Conservation (phyloP, 2,329 filamentous ascomycete genomes). For the Chaetomiaceae sp. region DNA sequence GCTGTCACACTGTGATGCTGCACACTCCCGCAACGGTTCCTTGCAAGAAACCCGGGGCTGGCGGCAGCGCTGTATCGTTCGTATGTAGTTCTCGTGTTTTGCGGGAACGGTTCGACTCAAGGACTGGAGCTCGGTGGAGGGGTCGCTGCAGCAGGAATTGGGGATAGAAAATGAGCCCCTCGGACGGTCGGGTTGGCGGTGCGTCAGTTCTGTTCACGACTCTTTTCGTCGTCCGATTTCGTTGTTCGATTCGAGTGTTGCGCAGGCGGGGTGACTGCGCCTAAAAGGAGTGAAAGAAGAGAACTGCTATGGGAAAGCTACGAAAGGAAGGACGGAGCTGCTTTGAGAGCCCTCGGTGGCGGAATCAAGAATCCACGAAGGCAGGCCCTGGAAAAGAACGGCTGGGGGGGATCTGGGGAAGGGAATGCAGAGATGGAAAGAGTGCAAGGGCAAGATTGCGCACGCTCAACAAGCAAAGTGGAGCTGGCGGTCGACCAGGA, state of each 20-base stretch:
- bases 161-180: slow-evolving; percentile 12
- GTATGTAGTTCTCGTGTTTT: background rate
- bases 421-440: slow-evolving; percentile 9
- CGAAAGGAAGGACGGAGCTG: slow-evolving; percentile 9
- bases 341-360: background rate
- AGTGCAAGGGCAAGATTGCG: slow-evolving; percentile 18
- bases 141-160: background rate
- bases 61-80: slow-evolving; percentile 9
- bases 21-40: slow-evolving; percentile 20
- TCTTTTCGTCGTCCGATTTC: slow-evolving; percentile 5
- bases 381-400: background rate
- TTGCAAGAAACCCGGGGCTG: slow-evolving; percentile 6
- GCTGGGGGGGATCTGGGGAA: slow-evolving; percentile 23
- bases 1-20: slow-evolving; percentile 21
- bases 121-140: background rate
- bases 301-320: slow-evolving; percentile 5
- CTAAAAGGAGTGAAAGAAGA: slow-evolving; percentile 24
- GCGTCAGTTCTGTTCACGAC: slow-evolving; percentile 9
- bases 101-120: background rate
- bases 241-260: slow-evolving; percentile 1
- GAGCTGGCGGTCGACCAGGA: slow-evolving; percentile 19
- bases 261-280: background rate
- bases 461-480: slow-evolving; percentile 16
- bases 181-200: slow-evolving; percentile 15
- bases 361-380: slow-evolving; percentile 3